Conservation (phyloP, 768 basidiomycete genomes). For the Tricholoma terreum region DNA sequence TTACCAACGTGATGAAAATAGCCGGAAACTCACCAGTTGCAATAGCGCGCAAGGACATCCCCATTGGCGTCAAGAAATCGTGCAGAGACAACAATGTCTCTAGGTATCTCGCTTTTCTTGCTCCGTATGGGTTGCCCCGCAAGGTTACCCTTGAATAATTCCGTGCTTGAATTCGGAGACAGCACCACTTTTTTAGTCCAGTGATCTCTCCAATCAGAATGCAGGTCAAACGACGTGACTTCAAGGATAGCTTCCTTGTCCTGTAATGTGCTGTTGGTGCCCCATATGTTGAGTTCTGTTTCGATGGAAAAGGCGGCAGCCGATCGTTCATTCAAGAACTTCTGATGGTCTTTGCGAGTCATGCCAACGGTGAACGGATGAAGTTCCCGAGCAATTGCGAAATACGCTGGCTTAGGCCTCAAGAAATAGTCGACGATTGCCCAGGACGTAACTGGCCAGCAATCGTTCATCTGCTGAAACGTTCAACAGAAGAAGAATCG, state of each 20-base stretch:
- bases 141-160: constrained; percentile 69
- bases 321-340: constrained; percentile 55
- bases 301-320: constrained; percentile 66
- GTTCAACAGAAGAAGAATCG: background rate
- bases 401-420: constrained; percentile 90
- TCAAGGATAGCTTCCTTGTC: constrained; percentile 62
- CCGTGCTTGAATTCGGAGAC: constrained; percentile 74
- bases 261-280: constrained; percentile 69
- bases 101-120: constrained; percentile 60
- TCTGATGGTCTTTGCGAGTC: constrained; percentile 71
- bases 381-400: constrained; percentile 82
- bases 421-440: constrained; percentile 92
- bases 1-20: constrained; percentile 9
- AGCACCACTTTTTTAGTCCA: constrained; percentile 54
- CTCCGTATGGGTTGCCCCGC: constrained; percentile 74
- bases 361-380: constrained; percentile 79
- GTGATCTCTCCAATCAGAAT: constrained; percentile 56
- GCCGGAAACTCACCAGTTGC: constrained; percentile 59
- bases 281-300: constrained; percentile 80
- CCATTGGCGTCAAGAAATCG: constrained; percentile 57
- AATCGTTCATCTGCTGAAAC: constrained; percentile 68
- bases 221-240: constrained; percentile 61
- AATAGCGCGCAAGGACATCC: constrained; percentile 63
- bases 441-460: constrained; percentile 95
- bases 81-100: constrained; percentile 67